Percentiles rank a stretch among this genome's conserved stretches.
These are phyloP conservation scores for Diutina siamensis DNA, from an alignment of 1,139 yeast genomes.

Conservation along the genomic window DNA sequence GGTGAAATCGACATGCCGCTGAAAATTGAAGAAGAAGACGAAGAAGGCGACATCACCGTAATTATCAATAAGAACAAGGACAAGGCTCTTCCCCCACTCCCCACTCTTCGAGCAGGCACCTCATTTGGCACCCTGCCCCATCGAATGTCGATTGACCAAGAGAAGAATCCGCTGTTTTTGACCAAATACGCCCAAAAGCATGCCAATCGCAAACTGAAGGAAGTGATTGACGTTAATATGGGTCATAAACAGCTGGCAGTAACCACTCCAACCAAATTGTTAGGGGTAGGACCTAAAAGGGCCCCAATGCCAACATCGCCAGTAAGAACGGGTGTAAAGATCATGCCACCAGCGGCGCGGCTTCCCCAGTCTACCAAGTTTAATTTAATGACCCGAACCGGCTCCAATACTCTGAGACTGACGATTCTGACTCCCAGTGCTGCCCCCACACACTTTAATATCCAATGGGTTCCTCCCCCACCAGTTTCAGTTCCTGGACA, in stretches of 20 bases:
- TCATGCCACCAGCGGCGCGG: neutral
- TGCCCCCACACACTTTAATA: neutral
- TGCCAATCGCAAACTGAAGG: neutral
- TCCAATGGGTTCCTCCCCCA: neutral
- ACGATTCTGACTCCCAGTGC: neutral
- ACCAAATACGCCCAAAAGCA: neutral
- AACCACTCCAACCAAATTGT: neutral
- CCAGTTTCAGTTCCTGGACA: neutral
- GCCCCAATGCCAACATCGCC: neutral
- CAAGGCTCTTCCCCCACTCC: neutral
- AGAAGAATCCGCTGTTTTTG: neutral
- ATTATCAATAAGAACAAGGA: neutral
- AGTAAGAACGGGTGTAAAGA: neutral
- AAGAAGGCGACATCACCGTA: neutral
- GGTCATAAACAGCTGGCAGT: neutral
- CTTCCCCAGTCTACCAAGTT: neutral
- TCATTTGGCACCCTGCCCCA: neutral
- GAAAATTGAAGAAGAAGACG: constrained; percentile 1
- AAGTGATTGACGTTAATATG: neutral
- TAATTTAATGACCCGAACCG: neutral
- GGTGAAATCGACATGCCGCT: constrained; percentile 1
- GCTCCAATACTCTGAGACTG: neutral
- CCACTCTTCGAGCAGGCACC: neutral
- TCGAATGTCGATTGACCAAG: neutral
- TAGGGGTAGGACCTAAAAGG: neutral